phyloP scores from a whole-genome alignment of 805 yeast species.

The Citeromyces matritensis region DNA sequence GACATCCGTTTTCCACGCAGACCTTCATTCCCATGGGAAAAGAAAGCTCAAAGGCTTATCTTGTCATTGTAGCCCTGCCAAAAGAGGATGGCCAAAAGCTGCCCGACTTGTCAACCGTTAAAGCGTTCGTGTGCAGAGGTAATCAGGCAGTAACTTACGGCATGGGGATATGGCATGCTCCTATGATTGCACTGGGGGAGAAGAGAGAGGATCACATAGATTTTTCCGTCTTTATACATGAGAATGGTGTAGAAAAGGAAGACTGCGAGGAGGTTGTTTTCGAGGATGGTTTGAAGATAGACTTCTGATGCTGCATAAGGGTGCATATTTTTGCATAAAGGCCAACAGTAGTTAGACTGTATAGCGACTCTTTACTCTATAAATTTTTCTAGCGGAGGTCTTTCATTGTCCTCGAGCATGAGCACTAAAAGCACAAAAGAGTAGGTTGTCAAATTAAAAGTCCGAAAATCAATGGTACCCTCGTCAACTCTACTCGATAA shows the following conservation, averaged over 20 bases:
- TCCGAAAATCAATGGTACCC: too few species aligned
- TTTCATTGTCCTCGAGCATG: too few species aligned
- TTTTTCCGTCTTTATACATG: slow-evolving; percentile 81
- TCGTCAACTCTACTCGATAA: too few species aligned
- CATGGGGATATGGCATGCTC: slow-evolving; percentile 86
- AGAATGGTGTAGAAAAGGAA: slow-evolving; percentile 63
- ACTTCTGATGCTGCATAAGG: slow-evolving; percentile 1
- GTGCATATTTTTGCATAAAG: too few species aligned
- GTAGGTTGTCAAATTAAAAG: too few species aligned
- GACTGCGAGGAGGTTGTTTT: slow-evolving; percentile 74
- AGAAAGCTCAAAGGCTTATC: slow-evolving; percentile 30
- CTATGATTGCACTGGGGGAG: slow-evolving; percentile 75
- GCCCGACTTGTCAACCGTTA: slow-evolving; percentile 47
- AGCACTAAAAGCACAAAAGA: too few species aligned
- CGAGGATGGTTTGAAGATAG: slow-evolving; percentile 28
- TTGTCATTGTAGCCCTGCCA: slow-evolving; percentile 70
- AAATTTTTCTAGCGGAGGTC: too few species aligned
- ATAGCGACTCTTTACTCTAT: too few species aligned
- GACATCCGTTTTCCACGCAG: slow-evolving; percentile 84
- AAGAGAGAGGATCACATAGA: slow-evolving; percentile 26
- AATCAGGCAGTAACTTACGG: slow-evolving; percentile 87
- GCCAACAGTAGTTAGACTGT: too few species aligned
- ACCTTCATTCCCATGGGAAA: slow-evolving; percentile 86
- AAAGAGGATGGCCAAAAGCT: slow-evolving; percentile 18
- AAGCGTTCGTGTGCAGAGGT: slow-evolving; percentile 66